Conservation (phyloP, 306 rosid species). For the Betula pendula region DNA sequence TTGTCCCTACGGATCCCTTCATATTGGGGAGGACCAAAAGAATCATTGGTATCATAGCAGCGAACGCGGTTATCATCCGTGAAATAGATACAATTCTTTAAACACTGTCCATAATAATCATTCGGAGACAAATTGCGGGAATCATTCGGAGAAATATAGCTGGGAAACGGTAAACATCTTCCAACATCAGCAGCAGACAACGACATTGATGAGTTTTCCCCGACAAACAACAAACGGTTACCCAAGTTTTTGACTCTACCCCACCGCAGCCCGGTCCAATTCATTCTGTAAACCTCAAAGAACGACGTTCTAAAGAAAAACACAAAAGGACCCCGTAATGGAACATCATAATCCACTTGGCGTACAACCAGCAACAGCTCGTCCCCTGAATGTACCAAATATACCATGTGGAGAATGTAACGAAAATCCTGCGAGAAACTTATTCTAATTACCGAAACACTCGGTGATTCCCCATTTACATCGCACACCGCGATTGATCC, state of each 20-base stretch:
- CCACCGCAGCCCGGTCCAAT: slow-evolving; percentile 45
- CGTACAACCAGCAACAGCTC: slow-evolving; percentile 50
- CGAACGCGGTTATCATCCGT: slow-evolving; percentile 59
- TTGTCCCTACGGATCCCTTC: no score
- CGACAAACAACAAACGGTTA: slow-evolving; percentile 47
- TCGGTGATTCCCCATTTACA: no score
- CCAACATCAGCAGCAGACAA: slow-evolving; percentile 49
- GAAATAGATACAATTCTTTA: slow-evolving; percentile 55
- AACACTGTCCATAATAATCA: no score
- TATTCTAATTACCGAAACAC: no score
- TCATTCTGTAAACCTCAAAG: slow-evolving; percentile 55
- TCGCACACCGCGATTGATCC: no score
- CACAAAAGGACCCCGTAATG: slow-evolving; percentile 20
- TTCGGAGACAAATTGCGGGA: no score
- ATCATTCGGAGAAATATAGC: no score
- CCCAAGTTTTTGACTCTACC: slow-evolving; percentile 45
- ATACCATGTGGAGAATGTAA: no score
- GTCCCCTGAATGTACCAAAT: not conserved
- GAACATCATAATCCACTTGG: slow-evolving; percentile 28
- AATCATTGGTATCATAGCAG: no score
- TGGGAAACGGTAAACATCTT: slow-evolving; percentile 12
- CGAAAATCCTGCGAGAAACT: no score
- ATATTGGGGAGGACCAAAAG: no score
- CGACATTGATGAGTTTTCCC: slow-evolving; percentile 61
- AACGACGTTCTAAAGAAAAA: slow-evolving; percentile 50